Evolutionary conservation across 257 asterid species (phyloP), one percentile per base, ranked within the genome.

Genomic region (Ligustrum vulgare): DNA sequence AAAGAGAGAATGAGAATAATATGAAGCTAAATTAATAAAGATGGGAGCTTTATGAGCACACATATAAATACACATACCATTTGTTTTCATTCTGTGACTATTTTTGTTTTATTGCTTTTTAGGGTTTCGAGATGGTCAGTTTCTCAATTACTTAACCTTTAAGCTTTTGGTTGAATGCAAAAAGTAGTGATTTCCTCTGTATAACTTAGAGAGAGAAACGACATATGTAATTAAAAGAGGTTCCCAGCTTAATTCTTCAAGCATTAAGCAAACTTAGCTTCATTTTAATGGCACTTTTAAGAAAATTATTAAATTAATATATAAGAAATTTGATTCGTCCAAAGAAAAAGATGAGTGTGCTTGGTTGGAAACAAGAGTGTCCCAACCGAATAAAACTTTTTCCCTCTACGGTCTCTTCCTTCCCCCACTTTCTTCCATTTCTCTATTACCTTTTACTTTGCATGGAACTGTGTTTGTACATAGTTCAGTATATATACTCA

Each of bases 11-110:
- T 80, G 87, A 79, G 87, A 83, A 84, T 84, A 82, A 43, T 28
- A 28, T 28, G 80, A 77, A 80, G 86, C 82, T 70, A 71, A 82
- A 77, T n/a, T 56, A 56, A 78, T 86, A 86, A 86, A 86, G 90
- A 74, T 82, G 39, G 71, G 67, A 74, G 84, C 87, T 84, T 84
- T 86, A 86, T 80, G 82, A 75, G 67, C 75, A 77, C 73, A 56
- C 71, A 78, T 74, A 78, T 75, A 75, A 18, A 75, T 22, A 81
- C 8, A 54, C 12, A 63, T 15, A 67, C 76, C 54, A 23, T 79
- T 73, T 79, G 79, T 69, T 79, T 77, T 79, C 73, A 77, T 78
- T 78, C 43, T 81, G 72, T 82, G 82, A 36, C 74, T 51, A 1
- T 47, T 77, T 81, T 83, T 80, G 84, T 84, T 78, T 82, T 79